Evolutionary conservation across 305 asterid genomes (phyloP).

Genomic region (Rubia peregrina): DNA sequence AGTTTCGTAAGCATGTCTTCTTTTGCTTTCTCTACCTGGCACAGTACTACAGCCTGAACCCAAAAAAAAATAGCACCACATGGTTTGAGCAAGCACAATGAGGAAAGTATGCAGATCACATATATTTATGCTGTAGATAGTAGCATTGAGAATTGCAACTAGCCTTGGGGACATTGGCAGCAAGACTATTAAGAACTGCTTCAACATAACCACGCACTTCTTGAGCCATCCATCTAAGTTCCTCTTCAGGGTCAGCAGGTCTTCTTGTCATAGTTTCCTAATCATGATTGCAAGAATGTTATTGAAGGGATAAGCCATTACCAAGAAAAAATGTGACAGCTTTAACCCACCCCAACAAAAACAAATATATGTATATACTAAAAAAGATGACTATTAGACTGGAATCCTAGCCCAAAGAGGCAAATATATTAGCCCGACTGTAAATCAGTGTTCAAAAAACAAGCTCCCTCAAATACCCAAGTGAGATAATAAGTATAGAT

Average conservation of each 20-base stretch:
- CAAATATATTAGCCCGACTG: not conserved
- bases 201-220: conserved; percentile 99
- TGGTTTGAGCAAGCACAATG: not conserved
- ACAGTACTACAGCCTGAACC: conserved; percentile 89
- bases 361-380: not conserved
- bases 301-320: not conserved
- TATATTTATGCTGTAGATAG: not conserved
- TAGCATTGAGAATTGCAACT: conserved; percentile 5
- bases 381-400: not conserved
- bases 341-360: not conserved
- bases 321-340: not conserved
- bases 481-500: not conserved
- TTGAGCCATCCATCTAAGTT: conserved; percentile 99
- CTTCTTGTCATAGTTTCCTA: conserved; percentile 95
- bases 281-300: conserved; percentile 6
- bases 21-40: conserved; percentile 98
- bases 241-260: conserved; percentile 98
- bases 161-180: conserved; percentile 99
- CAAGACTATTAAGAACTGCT: conserved; percentile 98
- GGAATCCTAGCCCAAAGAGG: not conserved
- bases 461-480: not conserved
- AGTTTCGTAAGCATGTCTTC: conserved; percentile 98
- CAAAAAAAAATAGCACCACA: conserved; percentile 21
- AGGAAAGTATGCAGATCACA: not conserved
- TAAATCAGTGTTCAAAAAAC: not conserved